Conservation (phyloP, 257 asterid genomes). For the Paraleonurus japonicus region DNA sequence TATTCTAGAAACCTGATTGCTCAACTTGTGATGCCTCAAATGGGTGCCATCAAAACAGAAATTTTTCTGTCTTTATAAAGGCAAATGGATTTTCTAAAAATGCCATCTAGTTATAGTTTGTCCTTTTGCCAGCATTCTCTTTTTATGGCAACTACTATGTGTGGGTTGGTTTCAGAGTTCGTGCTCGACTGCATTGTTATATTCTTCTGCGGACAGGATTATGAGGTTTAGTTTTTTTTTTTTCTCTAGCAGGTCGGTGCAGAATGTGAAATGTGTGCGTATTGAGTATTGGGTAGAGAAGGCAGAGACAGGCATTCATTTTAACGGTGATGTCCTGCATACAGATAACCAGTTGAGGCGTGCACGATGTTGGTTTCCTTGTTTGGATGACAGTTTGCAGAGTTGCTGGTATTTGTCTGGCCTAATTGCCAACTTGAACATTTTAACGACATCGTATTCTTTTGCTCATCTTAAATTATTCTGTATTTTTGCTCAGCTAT, state of each 20-base stretch:
- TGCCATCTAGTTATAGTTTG: slow-evolving; percentile 2
- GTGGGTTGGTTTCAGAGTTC: not conserved
- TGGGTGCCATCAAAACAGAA: not conserved
- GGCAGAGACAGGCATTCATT: slow-evolving; percentile 96
- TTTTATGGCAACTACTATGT: not conserved
- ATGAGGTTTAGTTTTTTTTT: slow-evolving; percentile 37
- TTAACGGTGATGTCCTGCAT: slow-evolving; percentile 69
- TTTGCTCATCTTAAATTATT: slow-evolving; percentile 28
- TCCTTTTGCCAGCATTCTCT: slow-evolving; percentile 1
- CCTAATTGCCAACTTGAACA: slow-evolving; percentile 17
- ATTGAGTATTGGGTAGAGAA: slow-evolving; percentile 98
- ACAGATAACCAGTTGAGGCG: slow-evolving; percentile 95
- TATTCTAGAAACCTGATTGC: slow-evolving; percentile 1
- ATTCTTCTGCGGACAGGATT: slow-evolving; percentile 27
- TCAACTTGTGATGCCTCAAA: not conserved
- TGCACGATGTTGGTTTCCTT: slow-evolving; percentile 99
- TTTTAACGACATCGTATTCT: not conserved
- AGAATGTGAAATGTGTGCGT: slow-evolving; percentile 73
- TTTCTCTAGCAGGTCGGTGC: slow-evolving; percentile 68
- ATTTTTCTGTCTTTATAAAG: not conserved
- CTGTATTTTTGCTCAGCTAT: slow-evolving; percentile 54
- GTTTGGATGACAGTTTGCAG: slow-evolving; percentile 93
- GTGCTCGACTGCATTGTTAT: slow-evolving; percentile 11
- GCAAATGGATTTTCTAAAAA: slow-evolving; percentile 12
- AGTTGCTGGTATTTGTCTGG: slow-evolving; percentile 69